These are phyloP conservation scores for Fraxinus xanthoxyloides DNA, from an alignment of 305 asterid genomes.

Conservation along the genomic window DNA sequence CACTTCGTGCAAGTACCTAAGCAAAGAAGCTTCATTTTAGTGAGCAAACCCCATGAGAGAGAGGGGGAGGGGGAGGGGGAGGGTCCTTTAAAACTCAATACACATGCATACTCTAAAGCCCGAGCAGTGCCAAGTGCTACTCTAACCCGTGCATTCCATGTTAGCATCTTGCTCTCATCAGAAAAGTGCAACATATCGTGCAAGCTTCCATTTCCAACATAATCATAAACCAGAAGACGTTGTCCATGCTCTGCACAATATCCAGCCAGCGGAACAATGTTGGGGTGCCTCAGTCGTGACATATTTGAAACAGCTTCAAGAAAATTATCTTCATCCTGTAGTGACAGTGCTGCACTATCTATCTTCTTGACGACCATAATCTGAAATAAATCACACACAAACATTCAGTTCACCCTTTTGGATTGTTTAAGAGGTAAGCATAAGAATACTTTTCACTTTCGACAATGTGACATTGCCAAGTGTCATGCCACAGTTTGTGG, in stretches of 20 bases:
- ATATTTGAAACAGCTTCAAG: slow-evolving; percentile 84
- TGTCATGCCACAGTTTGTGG: background rate
- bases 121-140: slow-evolving; percentile 97
- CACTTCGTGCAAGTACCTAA: slow-evolving; percentile 98
- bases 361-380: slow-evolving; percentile 78
- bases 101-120: slow-evolving; percentile 80
- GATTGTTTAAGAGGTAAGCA: slow-evolving; percentile 6
- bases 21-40: slow-evolving; percentile 24
- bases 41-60: slow-evolving; percentile 2
- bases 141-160: slow-evolving; percentile 95
- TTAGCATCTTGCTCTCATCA: slow-evolving; percentile 75
- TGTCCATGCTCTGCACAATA: slow-evolving; percentile 94
- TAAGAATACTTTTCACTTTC: background rate
- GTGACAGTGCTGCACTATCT: slow-evolving; percentile 76
- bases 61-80: background rate
- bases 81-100: slow-evolving; percentile 11
- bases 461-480: background rate
- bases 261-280: slow-evolving; percentile 79
- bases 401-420: slow-evolving; percentile 1
- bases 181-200: slow-evolving; percentile 92
- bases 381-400: slow-evolving; percentile 38
- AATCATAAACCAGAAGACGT: slow-evolving; percentile 82
- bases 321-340: slow-evolving; percentile 89
- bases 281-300: slow-evolving; percentile 89
- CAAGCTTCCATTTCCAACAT: slow-evolving; percentile 73